Conservation (phyloP, 352 stramenopile species). For the Phytophthora fragariaefolia region DNA sequence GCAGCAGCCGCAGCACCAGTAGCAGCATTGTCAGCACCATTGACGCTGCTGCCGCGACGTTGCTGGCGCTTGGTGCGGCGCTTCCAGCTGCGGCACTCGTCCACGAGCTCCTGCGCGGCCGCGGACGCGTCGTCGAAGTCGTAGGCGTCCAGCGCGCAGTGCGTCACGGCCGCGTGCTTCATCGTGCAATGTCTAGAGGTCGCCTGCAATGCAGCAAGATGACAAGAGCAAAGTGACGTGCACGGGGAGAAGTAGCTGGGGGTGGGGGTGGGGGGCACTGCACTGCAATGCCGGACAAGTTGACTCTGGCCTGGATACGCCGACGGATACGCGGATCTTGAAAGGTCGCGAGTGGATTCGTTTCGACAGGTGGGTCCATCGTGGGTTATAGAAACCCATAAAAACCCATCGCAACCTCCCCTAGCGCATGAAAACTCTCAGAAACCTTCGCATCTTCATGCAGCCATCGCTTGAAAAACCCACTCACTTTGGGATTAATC, state of each 20-base stretch:
- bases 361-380: no score
- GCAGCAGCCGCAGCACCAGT: background rate
- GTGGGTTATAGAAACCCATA: no score
- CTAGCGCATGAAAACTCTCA: no score
- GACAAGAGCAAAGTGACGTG: background rate
- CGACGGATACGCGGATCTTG: conserved; percentile 2
- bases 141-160: conserved; percentile 9
- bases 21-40: background rate
- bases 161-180: conserved; percentile 5
- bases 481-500: no score
- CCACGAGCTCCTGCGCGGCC: conserved; percentile 10
- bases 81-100: conserved; percentile 14
- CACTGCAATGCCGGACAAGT: background rate
- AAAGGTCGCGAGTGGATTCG: conserved; percentile 21
- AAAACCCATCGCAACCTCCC: no score
- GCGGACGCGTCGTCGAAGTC: conserved; percentile 23
- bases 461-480: no score
- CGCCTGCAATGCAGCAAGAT: background rate
- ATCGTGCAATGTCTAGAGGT: conserved; percentile 7
- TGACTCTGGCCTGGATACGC: conserved; percentile 8
- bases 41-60: background rate
- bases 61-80: conserved; percentile 16
- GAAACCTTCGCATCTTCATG: no score
- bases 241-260: no score
- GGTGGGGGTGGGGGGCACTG: no score